A percentile compares a stretch with the other conserved stretches of the same genome.
phyloP scores from a whole-genome alignment of 2,329 filamentous ascomycete species.

The Colletotrichum ledebouriae region DNA sequence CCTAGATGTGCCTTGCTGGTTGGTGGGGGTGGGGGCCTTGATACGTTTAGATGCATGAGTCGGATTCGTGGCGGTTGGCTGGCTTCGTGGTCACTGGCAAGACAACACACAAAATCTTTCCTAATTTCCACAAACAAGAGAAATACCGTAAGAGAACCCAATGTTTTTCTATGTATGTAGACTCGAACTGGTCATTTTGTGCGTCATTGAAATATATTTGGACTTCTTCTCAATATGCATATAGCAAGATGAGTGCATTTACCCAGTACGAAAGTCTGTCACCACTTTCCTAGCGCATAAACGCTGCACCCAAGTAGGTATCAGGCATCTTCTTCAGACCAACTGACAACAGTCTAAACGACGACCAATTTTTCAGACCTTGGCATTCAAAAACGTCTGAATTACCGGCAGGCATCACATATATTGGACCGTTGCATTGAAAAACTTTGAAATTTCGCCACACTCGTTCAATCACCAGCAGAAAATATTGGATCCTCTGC shows the following conservation, averaged over 20 bases:
- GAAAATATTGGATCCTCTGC: not conserved
- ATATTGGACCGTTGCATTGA: not conserved
- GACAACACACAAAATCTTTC: not conserved
- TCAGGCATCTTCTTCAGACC: conserved; percentile 21
- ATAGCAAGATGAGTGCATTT: conserved; percentile 20
- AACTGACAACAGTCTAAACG: conserved; percentile 22
- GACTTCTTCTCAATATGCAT: not conserved
- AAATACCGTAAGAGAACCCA: accelerated
- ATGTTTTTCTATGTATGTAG: no score
- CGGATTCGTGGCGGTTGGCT: not conserved
- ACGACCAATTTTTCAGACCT: not conserved
- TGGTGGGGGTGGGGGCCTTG: conserved; percentile 39
- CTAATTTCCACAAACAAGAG: not conserved
- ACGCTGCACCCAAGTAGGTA: conserved; percentile 26
- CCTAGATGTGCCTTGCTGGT: conserved; percentile 26
- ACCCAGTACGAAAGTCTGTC: conserved; percentile 27
- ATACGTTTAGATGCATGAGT: not conserved
- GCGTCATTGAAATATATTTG: not conserved
- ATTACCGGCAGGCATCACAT: not conserved
- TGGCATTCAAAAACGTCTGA: conserved; percentile 10
- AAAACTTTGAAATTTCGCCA: not conserved
- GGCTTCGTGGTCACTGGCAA: not conserved
- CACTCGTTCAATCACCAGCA: not conserved
- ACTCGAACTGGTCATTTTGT: not conserved
- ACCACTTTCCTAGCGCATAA: conserved; percentile 26